phyloP scores from a whole-genome alignment of 768 basidiomycete genomes.

The Macrolepiota fuliginosa region DNA sequence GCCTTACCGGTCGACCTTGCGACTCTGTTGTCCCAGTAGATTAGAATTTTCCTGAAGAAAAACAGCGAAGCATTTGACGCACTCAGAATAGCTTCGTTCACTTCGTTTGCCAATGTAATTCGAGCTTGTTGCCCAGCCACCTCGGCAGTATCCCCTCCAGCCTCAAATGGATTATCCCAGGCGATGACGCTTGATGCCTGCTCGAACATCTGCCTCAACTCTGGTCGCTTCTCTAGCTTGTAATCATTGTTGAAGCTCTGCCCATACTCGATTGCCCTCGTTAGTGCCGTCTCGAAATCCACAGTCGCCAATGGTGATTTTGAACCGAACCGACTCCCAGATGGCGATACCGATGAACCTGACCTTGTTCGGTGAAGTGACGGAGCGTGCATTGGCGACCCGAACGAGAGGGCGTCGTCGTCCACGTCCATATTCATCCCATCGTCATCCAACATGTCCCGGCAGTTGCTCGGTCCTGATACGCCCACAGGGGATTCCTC shows the following conservation, averaged over 20 bases:
- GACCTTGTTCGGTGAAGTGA: conserved; percentile 2
- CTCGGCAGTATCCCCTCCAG: conserved; percentile 61
- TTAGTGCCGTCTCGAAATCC: conserved; percentile 58
- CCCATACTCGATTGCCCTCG: conserved; percentile 71
- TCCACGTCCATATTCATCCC: conserved; percentile 66
- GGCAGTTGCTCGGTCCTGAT: conserved; percentile 7
- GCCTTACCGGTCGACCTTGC: conserved; percentile 68
- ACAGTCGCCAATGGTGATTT: conserved; percentile 1
- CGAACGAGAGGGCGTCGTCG: conserved; percentile 29
- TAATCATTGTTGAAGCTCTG: conserved; percentile 69
- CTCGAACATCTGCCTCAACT: conserved; percentile 65
- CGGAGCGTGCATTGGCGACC: conserved; percentile 14
- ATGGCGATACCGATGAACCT: conserved; percentile 9
- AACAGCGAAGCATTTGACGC: conserved; percentile 25
- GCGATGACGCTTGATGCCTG: conserved; percentile 80
- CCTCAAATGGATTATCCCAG: conserved; percentile 70
- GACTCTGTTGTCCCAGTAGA: conserved; percentile 50
- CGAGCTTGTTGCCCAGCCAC: conserved; percentile 70
- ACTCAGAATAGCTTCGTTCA: conserved; percentile 86
- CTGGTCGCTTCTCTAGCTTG: conserved; percentile 56
- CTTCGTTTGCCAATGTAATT: conserved; percentile 64
- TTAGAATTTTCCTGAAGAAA: conserved; percentile 7
- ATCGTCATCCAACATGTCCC: conserved; percentile 35
- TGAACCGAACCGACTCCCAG: conserved; percentile 16
- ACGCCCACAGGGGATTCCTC: conserved; percentile 26